phyloP scores from a whole-genome alignment of 192 early-diverging fungal species.

The Coemansia sp. region DNA sequence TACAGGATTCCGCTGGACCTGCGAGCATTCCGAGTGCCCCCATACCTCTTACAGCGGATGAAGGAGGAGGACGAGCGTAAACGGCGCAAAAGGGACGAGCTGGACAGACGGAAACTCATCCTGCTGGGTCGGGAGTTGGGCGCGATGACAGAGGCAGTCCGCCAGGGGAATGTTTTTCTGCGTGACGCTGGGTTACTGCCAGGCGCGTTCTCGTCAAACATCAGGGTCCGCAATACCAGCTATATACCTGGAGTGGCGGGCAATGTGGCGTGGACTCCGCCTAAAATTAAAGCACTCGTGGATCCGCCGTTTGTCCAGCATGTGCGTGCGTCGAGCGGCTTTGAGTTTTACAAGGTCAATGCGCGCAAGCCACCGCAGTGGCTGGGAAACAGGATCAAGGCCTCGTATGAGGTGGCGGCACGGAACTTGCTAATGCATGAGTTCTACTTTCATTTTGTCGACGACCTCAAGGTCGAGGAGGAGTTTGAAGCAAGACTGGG shows the following conservation, averaged over 20 bases:
- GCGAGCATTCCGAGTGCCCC: conserved; percentile 33
- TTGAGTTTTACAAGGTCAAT: conserved; percentile 43
- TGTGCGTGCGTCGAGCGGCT: conserved; percentile 37
- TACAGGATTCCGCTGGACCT: conserved; percentile 48
- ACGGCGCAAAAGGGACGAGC: background rate
- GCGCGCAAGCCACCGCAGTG: conserved; percentile 51
- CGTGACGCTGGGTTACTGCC: conserved; percentile 30
- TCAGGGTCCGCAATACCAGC: background rate
- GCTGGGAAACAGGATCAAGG: conserved; percentile 34
- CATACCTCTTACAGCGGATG: conserved; percentile 22
- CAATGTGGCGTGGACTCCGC: conserved; percentile 48
- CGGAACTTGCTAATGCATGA: conserved; percentile 31
- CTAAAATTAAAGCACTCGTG: conserved; percentile 20
- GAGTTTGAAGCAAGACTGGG: conserved; percentile 53
- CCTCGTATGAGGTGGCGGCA: conserved; percentile 15
- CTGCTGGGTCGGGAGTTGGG: conserved; percentile 18
- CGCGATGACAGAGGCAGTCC: conserved; percentile 25
- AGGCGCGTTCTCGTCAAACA: conserved; percentile 34
- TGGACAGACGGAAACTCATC: background rate
- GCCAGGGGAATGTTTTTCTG: conserved; percentile 19
- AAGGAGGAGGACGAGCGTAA: conserved; percentile 20
- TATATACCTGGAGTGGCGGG: conserved; percentile 36
- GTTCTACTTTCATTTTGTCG: conserved; percentile 38
- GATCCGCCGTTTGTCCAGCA: conserved; percentile 55
- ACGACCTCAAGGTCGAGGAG: conserved; percentile 47